These are phyloP conservation scores for Arthroderma uncinatum DNA, from an alignment of 2,329 filamentous ascomycete genomes.

Conservation along the genomic window DNA sequence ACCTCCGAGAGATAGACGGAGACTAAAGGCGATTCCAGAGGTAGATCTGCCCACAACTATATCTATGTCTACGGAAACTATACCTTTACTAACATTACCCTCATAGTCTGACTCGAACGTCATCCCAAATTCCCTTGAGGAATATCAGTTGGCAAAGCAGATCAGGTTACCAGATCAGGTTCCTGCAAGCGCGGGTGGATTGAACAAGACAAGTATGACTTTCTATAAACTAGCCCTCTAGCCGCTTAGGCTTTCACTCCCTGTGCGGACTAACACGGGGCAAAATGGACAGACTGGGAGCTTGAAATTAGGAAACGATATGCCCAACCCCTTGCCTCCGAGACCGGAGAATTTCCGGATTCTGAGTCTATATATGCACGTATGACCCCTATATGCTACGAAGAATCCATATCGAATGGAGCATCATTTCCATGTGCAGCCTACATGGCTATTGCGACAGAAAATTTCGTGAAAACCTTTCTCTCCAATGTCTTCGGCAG, in stretches of 20 bases:
- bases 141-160: constrained; percentile 37
- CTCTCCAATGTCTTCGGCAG: constrained; percentile 45
- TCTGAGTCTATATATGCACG: constrained; percentile 45
- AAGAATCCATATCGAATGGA: constrained; percentile 48
- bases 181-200: constrained; percentile 57
- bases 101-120: constrained; percentile 30
- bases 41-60: constrained; percentile 22
- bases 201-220: constrained; percentile 65
- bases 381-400: constrained; percentile 56
- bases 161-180: constrained; percentile 49
- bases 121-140: constrained; percentile 28
- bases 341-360: constrained; percentile 54
- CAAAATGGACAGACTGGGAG: constrained; percentile 43
- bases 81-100: constrained; percentile 5
- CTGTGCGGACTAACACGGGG: neutral
- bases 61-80: neutral
- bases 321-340: constrained; percentile 48
- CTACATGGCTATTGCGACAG: constrained; percentile 50
- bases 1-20: constrained; percentile 47
- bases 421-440: constrained; percentile 45
- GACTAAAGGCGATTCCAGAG: constrained; percentile 45
- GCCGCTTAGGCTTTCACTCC: neutral
- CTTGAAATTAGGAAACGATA: constrained; percentile 56
- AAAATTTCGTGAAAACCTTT: constrained; percentile 53
- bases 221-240: neutral